Base-by-base conservation (phyloP, 2,329 filamentous ascomycete species). In the Juglanconis oblonga region DNA sequence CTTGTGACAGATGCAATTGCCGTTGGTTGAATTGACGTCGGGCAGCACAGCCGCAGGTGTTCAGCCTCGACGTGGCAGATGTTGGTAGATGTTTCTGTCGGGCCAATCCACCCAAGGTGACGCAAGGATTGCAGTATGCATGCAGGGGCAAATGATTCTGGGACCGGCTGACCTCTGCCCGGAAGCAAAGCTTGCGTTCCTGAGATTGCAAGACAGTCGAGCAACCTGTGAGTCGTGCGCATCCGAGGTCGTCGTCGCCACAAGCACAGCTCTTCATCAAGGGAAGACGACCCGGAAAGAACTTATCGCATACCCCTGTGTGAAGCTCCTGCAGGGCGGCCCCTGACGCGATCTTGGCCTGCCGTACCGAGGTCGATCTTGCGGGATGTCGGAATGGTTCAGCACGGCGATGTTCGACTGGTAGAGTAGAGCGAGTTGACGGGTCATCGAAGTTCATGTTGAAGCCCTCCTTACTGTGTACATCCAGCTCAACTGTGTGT, bases 331-430 rank as follows among this genome's bases (percentile, higher is more conserved):
- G 53, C 53, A 55, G 44, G 53, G 53, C 32, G 31, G 17, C 17
- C 44, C 53, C 42, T 38, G 44, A n/a, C 31, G 8, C 35, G 44
- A 49, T 33, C 32, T 35, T 38, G 42, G 44, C 31, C 17, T 38
- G 48, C 52, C 52, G 44, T 52, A 53, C 56, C 52, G 52, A 52
- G 52, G 47, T 54, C 56, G 56, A 62, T 62, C 56, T 42, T 17
- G 13, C 40, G n/a, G 31, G 48, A 51, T 35, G 48, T 36, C 24
- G 7, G 24, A 42, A 13, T 13, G n/a, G 13, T 14, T 24, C 24
- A 24, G 24, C 24, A 24, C 24, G 24, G 24, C 24, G 24, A 24
- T 24, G 24, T 24, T 24, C 24, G 24, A 24, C 24, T 24, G 24
- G 24, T 24, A 24, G 24, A 24, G 24, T 24, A 24, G 24, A 24